Percentiles rank a stretch among this genome's conserved stretches.
Conservation (phyloP, 1,284 basidiomycete species). For the Apiotrichum domesticum region DNA sequence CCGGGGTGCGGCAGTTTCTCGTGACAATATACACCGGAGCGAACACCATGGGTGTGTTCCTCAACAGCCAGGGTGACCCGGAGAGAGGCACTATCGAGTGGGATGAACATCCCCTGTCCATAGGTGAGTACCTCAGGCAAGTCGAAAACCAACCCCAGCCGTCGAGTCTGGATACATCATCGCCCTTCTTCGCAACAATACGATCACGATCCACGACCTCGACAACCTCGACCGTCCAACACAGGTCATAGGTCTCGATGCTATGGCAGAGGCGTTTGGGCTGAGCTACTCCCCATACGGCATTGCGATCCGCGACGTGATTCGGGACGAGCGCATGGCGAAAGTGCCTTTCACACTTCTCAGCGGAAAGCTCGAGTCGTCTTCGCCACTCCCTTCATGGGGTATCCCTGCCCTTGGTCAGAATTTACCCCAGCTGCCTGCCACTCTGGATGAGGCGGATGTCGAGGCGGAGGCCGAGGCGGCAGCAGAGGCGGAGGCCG, state of each 20-base stretch:
- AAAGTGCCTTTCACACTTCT: conserved; percentile 24
- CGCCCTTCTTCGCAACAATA: conserved; percentile 68
- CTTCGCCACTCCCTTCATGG: background rate
- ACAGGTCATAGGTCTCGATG: conserved; percentile 61
- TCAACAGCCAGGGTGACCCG: conserved; percentile 76
- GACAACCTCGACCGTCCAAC: conserved; percentile 62
- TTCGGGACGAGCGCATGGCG: conserved; percentile 40
- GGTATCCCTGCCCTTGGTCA: background rate
- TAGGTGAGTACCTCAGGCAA: conserved; percentile 55
- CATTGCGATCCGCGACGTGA: conserved; percentile 33
- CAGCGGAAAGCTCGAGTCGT: conserved; percentile 22
- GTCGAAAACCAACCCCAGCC: conserved; percentile 49
- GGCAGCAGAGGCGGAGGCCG: too few species aligned
- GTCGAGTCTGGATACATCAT: conserved; percentile 74
- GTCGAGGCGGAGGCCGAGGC: too few species aligned
- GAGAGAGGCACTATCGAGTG: conserved; percentile 82
- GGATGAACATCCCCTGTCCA: conserved; percentile 65
- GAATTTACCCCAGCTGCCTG: too few species aligned
- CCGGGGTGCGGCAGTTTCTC: conserved; percentile 64
- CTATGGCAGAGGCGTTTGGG: conserved; percentile 28
- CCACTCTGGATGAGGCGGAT: too few species aligned
- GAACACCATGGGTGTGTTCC: conserved; percentile 73
- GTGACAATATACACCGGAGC: conserved; percentile 55
- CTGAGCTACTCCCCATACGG: conserved; percentile 47
- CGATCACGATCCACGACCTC: conserved; percentile 72